phyloP scores from a whole-genome alignment of 257 asterid species.

The Nicotiana undulata region DNA sequence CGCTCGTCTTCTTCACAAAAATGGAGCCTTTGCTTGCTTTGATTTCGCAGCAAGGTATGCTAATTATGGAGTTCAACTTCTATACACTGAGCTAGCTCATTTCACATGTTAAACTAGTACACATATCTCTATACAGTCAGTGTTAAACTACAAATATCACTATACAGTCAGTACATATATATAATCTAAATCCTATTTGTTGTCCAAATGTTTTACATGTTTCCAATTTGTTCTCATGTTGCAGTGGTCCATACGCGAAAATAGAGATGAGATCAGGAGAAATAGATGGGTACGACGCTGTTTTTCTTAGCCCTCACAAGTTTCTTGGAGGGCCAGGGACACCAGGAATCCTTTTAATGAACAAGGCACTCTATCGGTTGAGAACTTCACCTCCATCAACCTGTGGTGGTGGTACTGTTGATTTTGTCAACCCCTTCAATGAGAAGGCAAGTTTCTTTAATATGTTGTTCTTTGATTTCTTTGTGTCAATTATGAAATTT shows the following conservation, averaged over 20 bases:
- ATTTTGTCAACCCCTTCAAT: constrained; percentile 35
- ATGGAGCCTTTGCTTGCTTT: constrained; percentile 62
- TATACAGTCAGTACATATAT: no score
- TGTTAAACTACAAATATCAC: no score
- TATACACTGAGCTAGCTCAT: no score
- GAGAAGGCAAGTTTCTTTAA: constrained; percentile 26
- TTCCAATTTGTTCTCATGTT: background rate
- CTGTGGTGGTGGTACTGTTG: constrained; percentile 70
- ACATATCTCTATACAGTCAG: no score
- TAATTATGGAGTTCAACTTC: background rate
- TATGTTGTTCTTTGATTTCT: background rate
- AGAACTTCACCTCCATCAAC: constrained; percentile 58
- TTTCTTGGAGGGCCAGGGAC: constrained; percentile 78
- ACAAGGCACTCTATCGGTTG: constrained; percentile 39
- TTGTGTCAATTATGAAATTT: background rate
- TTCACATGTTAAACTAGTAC: no score
- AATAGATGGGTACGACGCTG: constrained; percentile 51
- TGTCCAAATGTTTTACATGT: background rate
- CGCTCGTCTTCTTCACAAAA: constrained; percentile 46
- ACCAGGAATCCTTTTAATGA: constrained; percentile 56
- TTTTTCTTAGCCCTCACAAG: constrained; percentile 47
- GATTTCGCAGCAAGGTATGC: constrained; percentile 62
- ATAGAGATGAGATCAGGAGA: constrained; percentile 51
- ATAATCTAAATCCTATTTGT: background rate
- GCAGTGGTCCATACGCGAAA: constrained; percentile 49